Base-by-base conservation (phyloP, 169 alveolate species). In the Cyclospora cayetanensis region DNA sequence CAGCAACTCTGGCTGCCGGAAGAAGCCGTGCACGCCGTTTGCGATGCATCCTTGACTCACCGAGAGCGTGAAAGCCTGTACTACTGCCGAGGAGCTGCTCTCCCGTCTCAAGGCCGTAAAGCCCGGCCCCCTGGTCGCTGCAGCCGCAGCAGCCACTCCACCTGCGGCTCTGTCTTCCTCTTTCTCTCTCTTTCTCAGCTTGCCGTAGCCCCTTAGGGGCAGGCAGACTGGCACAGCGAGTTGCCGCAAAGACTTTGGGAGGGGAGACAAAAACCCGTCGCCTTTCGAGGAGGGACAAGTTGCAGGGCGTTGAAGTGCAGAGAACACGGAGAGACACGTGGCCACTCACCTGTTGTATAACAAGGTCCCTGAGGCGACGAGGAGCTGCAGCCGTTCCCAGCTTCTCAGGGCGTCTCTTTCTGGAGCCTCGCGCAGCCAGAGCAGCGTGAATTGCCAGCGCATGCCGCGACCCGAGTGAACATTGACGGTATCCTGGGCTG, bases 381-480 rank as follows among this genome's bases (percentile, higher is more conserved):
- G 60, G 5, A 74, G 27, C 63, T 74, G 41, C 65, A 74, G 63
- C 39, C 85, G 53, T 22, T 39, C 63, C 63, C 85, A 35, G 37
- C 39, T 11, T 9, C 27, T 22, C n/a, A 29, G 31, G 11, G 70
- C 70, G 9, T 20, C 85, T 22, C 70, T 46, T 15, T 7, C 11
- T 29, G 85, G 5, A 5, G 2, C 11, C 35, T 41, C 37, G 52
- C 63, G 60, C 65, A 74, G 2, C 85, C 85, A 74, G 65, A 74
- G 85, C 85, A 74, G 63, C 53, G 37, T 22, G 25, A 74, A 74
- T 34, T 22, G 52, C 85, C 85, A 74, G 18, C 63, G 85, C 34
- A 22, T 18, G 63, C 41, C 85, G 4, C 53, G 37, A 22, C 29
- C 63, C 37, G 63, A 22, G 63, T n/a, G n/a, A n/a, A n/a, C n/a